Evolutionary conservation across 1,284 basidiomycete genomes (phyloP).

Genomic region (Malassezia nana): DNA sequence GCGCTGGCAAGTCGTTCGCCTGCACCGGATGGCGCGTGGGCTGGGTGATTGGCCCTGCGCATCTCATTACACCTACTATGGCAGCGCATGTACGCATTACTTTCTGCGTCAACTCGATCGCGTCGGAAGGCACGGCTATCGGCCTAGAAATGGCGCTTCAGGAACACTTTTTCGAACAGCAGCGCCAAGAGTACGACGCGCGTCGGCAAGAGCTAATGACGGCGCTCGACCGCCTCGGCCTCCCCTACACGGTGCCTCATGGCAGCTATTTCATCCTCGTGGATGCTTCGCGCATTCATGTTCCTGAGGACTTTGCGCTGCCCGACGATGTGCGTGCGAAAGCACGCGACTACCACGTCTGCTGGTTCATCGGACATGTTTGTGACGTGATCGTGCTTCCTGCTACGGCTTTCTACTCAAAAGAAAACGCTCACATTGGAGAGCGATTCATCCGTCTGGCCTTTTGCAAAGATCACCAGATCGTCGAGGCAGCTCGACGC

Average conservation of each 20-base stretch:
- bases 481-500: conserved; percentile 29
- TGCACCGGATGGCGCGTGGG: conserved; percentile 97
- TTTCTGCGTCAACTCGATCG: conserved; percentile 85
- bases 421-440: conserved; percentile 23
- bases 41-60: conserved; percentile 79
- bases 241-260: conserved; percentile 58
- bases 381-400: conserved; percentile 44
- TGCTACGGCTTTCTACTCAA: conserved; percentile 40
- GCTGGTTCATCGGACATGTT: conserved; percentile 46
- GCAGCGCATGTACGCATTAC: conserved; percentile 87
- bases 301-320: conserved; percentile 75
- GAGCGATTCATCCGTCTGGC: conserved; percentile 37
- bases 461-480: conserved; percentile 44
- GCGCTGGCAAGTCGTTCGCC: conserved; percentile 76
- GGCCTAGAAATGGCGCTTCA: conserved; percentile 62
- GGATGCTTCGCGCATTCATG: conserved; percentile 70
- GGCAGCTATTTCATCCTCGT: conserved; percentile 49
- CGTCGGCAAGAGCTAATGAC: conserved; percentile 64
- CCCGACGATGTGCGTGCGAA: conserved; percentile 68
- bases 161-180: conserved; percentile 68
- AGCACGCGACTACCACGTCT: conserved; percentile 74
- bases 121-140: conserved; percentile 54
- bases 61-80: conserved; percentile 73
- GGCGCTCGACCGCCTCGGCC: conserved; percentile 71
- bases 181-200: conserved; percentile 69